Evolutionary conservation across 2,329 filamentous ascomycete species (phyloP).

Genomic region (Reticulascus tulasneorum): DNA sequence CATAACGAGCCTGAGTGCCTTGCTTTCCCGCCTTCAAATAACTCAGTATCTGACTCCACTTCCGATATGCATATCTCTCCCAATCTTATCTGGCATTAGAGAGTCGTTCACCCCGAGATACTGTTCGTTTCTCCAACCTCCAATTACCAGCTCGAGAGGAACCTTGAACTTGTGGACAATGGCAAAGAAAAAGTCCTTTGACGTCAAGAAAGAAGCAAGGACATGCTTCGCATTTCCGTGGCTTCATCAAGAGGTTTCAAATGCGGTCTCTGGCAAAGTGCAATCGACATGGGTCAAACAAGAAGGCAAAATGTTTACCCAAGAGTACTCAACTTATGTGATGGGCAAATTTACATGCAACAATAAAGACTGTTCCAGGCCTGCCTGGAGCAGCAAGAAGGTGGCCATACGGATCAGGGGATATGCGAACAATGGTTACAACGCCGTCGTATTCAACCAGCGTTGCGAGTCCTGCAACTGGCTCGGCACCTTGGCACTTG

Average conservation of each 20-base stretch:
- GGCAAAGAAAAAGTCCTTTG: conserved; percentile 9
- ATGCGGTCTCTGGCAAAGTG: conserved; percentile 5
- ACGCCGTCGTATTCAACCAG: conserved; percentile 32
- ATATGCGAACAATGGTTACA: conserved; percentile 26
- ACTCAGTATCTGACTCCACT: no score
- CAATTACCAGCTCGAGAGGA: no score
- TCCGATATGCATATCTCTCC: no score
- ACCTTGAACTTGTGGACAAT: no score
- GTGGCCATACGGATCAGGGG: conserved; percentile 29
- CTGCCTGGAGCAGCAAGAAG: conserved; percentile 27
- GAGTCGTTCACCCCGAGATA: no score
- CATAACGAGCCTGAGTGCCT: no score
- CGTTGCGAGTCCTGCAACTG: conserved; percentile 26
- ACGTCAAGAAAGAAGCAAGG: neutral
- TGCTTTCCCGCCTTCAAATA: no score
- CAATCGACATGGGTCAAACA: conserved; percentile 19
- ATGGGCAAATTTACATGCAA: conserved; percentile 29
- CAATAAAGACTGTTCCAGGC: conserved; percentile 18
- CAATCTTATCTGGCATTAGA: no score
- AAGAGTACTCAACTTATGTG: conserved; percentile 22
- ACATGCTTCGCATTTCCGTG: conserved; percentile 2
- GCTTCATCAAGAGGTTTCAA: conserved; percentile 6
- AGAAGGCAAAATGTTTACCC: conserved; percentile 7
- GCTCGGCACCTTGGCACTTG: conserved; percentile 21
- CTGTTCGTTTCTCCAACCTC: no score